Base-by-base conservation (phyloP, 2,329 filamentous ascomycete species). In the Fusarium marasasianum region DNA sequence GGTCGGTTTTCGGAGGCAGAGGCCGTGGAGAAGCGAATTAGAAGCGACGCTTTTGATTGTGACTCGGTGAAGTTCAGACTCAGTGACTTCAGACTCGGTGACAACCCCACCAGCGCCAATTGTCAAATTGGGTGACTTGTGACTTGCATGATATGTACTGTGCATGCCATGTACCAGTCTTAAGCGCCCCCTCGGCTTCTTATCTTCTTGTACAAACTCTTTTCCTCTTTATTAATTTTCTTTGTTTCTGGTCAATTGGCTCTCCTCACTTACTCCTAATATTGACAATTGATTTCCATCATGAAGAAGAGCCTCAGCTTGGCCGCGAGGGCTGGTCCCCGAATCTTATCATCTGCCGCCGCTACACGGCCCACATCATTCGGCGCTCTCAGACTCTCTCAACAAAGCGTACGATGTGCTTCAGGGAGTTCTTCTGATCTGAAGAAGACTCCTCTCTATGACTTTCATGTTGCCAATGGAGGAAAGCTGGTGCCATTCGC, bases 401-500 rank as follows among this genome's bases (percentile, higher is more conserved):
- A 58, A 64, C 74, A 79, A 70, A 66, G 75, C 60, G 41, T 72
- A 45, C 79, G 80, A 54, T 78, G 73, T 67, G 79, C 79, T 54
- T 81, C 81, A 43, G 73, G 69, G 29, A 74, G 31, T 74, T 69
- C 71, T 12, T 79, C 73, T 43, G 75, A 81, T 26, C 85, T 89
- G 73, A 85, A 82, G 78, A 92, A 88, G 83, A 97, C 94, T 6
- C 91, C 92, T 35, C 87, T 98, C 29, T 93, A 96, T 82, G 91
- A 94, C 78, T 86, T 97, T 29, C 93, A 97, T 82, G 79, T 95
- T 71, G 87, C 90, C 66, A 87, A 94, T 80, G 94, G 94, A 76
- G 96, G 89, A 76, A 98, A 97, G 85, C 96, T 98, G 91, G 96
- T 98, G 56, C 94, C 94, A n/a, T 99, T 98, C 84, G 96, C 94